Evolutionary conservation across 2,329 filamentous ascomycete genomes (phyloP).

Genomic region (Sclerotinia borealis): DNA sequence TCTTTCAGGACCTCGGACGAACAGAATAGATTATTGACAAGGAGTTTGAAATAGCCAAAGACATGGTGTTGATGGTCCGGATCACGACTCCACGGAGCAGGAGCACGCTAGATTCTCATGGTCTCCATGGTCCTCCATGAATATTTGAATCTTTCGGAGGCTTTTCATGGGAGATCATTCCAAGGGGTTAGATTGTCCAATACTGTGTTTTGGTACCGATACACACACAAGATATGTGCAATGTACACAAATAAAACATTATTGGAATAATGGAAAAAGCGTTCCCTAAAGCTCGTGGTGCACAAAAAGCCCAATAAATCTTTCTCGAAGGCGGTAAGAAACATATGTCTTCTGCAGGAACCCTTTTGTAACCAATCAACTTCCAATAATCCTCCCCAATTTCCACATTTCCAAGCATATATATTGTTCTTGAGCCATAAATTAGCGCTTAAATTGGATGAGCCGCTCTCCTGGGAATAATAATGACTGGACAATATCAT

Average conservation of each 20-base stretch:
- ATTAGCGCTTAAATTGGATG: conserved; percentile 7
- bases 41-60: background rate
- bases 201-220: background rate
- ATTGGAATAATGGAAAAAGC: background rate
- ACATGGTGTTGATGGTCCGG: background rate
- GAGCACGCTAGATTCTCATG: conserved; percentile 10
- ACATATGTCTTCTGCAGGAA: conserved; percentile 5
- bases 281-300: background rate
- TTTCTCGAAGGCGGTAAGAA: conserved; percentile 8
- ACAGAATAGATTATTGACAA: background rate
- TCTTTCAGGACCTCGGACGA: background rate
- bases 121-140: background rate
- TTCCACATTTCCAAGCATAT: conserved; percentile 3
- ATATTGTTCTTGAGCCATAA: background rate
- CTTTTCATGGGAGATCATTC: conserved; percentile 6
- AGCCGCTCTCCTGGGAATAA: conserved; percentile 12
- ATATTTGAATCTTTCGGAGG: background rate
- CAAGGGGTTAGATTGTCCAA: background rate
- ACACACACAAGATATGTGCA: background rate
- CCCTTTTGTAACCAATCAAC: background rate
- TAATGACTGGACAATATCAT: conserved; percentile 4
- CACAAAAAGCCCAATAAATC: background rate
- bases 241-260: background rate
- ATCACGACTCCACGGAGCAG: background rate
- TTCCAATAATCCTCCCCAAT: background rate